Evolutionary conservation across 192 early-diverging fungal genomes (phyloP).

Genomic region (Backusella australiensis): DNA sequence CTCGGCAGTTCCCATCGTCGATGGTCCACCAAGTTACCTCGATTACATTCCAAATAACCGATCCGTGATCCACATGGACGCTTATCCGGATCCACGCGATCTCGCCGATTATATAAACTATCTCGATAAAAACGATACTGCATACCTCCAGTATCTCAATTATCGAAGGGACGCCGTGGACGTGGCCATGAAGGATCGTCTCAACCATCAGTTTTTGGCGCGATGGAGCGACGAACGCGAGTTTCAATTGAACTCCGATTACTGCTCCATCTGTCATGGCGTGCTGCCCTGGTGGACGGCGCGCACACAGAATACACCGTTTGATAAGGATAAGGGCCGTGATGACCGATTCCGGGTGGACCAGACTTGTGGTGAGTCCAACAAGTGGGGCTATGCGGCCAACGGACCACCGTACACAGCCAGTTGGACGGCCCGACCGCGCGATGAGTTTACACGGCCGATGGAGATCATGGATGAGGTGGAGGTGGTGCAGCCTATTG

Average conservation of each 20-base stretch:
- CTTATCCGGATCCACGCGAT: conserved; percentile 19
- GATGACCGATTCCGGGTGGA: conserved; percentile 4
- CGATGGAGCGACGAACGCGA: conserved; percentile 9
- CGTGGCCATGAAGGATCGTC: not conserved
- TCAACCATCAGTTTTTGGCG: not conserved
- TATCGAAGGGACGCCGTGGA: not conserved
- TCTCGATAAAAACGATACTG: conserved; percentile 6
- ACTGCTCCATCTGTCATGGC: conserved; percentile 16
- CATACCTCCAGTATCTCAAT: conserved; percentile 8
- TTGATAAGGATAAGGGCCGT: not conserved
- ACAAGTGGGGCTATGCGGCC: conserved; percentile 12
- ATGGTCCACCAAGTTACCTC: conserved; percentile 11
- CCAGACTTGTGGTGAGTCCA: not conserved
- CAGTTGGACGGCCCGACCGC: not conserved
- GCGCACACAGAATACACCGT: not conserved
- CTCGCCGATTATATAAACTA: conserved; percentile 18
- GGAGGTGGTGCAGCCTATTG: not conserved
- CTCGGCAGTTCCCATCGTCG: conserved; percentile 15
- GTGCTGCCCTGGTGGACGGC: not conserved
- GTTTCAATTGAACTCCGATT: not conserved
- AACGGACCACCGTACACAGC: not conserved
- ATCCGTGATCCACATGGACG: conserved; percentile 16
- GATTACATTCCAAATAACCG: conserved; percentile 6
- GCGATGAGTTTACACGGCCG: conserved; percentile 1
- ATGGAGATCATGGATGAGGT: not conserved